These are phyloP conservation scores for Beauveria sp. DNA, from an alignment of 2,329 filamentous ascomycete genomes.

Conservation along the genomic window DNA sequence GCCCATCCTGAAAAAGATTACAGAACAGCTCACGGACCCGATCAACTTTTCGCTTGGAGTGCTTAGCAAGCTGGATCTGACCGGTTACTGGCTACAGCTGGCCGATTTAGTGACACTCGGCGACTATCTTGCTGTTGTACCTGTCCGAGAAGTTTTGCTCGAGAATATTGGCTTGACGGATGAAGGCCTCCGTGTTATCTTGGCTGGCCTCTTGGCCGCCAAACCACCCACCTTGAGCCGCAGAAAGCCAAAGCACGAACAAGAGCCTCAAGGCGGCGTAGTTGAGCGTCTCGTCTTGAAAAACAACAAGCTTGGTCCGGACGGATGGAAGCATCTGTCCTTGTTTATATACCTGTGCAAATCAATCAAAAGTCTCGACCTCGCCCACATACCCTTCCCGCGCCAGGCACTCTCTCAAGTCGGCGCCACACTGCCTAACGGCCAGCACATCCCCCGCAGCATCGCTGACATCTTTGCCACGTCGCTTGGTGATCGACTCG, in stretches of 20 bases:
- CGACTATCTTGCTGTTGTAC: slow-evolving; percentile 90
- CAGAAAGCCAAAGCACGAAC: slow-evolving; percentile 36
- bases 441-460: slow-evolving; percentile 25
- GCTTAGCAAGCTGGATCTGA: slow-evolving; percentile 75
- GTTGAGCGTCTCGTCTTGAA: slow-evolving; percentile 84
- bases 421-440: slow-evolving; percentile 25
- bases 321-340: slow-evolving; percentile 88
- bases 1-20: slow-evolving; percentile 83
- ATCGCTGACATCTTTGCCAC: slow-evolving; percentile 61
- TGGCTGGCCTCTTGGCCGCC: slow-evolving; percentile 77
- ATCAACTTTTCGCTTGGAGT: slow-evolving; percentile 65
- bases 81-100: slow-evolving; percentile 74
- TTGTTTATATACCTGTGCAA: slow-evolving; percentile 86
- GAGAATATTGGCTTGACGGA: slow-evolving; percentile 85
- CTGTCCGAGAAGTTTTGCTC: slow-evolving; percentile 75
- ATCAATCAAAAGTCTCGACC: slow-evolving; percentile 76
- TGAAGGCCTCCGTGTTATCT: slow-evolving; percentile 76
- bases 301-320: slow-evolving; percentile 80
- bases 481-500: slow-evolving; percentile 69
- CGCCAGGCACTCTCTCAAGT: slow-evolving; percentile 24
- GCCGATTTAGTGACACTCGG: slow-evolving; percentile 80
- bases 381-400: slow-evolving; percentile 79
- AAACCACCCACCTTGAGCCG: slow-evolving; percentile 56
- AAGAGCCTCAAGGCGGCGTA: slow-evolving; percentile 55
- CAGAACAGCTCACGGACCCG: slow-evolving; percentile 72